Conservation (phyloP, 352 stramenopile genomes). For the Phytophthora vignae region DNA sequence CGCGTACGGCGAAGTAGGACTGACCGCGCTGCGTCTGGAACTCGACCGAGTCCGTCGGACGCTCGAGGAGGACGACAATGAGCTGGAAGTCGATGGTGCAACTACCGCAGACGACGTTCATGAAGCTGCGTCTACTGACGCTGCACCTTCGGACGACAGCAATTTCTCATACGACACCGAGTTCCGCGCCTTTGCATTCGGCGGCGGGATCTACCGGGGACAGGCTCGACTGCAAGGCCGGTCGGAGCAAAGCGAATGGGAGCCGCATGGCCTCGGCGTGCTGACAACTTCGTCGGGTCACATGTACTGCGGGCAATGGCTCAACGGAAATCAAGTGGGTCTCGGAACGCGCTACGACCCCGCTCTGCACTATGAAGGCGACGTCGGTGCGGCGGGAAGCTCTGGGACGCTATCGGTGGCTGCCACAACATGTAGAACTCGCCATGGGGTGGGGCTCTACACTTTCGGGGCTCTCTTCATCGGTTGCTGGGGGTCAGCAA, state of each 20-base stretch:
- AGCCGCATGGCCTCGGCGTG: slow-evolving; percentile 56
- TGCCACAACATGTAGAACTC: background rate
- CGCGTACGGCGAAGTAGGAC: slow-evolving; percentile 4
- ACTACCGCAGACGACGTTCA: background rate
- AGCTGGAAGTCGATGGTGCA: slow-evolving; percentile 1
- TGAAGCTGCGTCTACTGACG: background rate
- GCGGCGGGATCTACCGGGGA: slow-evolving; percentile 26
- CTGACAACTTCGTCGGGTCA: slow-evolving; percentile 39
- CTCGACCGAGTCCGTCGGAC: slow-evolving; percentile 19
- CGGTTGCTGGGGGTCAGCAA: slow-evolving; percentile 42
- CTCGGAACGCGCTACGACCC: slow-evolving; percentile 50
- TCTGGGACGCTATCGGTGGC: background rate
- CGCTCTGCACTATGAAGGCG: slow-evolving; percentile 55
- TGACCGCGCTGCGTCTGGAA: slow-evolving; percentile 18
- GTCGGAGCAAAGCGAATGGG: slow-evolving; percentile 8
- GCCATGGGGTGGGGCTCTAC: slow-evolving; percentile 55
- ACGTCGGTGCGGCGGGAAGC: slow-evolving; percentile 12
- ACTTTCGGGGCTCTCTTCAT: slow-evolving; percentile 50
- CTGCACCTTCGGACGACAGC: background rate
- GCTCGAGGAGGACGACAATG: slow-evolving; percentile 8
- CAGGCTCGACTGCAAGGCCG: slow-evolving; percentile 18
- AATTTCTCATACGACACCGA: slow-evolving; percentile 9
- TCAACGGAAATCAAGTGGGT: slow-evolving; percentile 40
- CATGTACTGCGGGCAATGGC: slow-evolving; percentile 49
- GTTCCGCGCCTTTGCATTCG: slow-evolving; percentile 23